phyloP scores from a whole-genome alignment of 495 filamentous ascomycete species.

The Talaromyces ruber region DNA sequence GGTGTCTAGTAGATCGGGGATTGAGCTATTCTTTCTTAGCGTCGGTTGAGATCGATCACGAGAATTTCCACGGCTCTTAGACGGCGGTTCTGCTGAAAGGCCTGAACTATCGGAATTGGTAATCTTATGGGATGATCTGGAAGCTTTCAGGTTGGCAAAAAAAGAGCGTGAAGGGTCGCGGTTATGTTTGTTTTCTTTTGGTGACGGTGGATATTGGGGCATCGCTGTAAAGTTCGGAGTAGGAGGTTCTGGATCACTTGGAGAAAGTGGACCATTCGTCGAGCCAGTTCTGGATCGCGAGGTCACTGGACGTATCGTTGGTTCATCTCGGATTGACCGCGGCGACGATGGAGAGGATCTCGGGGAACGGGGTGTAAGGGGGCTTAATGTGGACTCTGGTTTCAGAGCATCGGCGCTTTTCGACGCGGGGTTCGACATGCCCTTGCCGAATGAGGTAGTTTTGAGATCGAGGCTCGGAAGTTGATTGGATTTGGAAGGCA shows the following conservation, averaged over 20 bases:
- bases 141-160: conserved; percentile 48
- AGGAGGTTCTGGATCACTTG: conserved; percentile 19
- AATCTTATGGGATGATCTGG: conserved; percentile 41
- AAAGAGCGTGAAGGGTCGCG: conserved; percentile 48
- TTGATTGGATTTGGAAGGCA: conserved; percentile 33
- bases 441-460: conserved; percentile 22
- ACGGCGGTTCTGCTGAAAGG: conserved; percentile 24
- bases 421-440: not conserved
- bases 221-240: conserved; percentile 46
- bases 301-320: conserved; percentile 37
- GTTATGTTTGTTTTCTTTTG: conserved; percentile 39
- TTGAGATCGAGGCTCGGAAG: conserved; percentile 38
- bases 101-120: conserved; percentile 33
- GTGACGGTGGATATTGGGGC: conserved; percentile 44
- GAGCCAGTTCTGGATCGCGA: conserved; percentile 25
- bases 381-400: conserved; percentile 16
- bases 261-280: conserved; percentile 20
- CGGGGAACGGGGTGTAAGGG: conserved; percentile 35
- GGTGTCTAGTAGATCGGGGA: conserved; percentile 28
- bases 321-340: conserved; percentile 24
- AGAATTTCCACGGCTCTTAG: conserved; percentile 36
- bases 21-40: conserved; percentile 23
- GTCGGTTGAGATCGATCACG: conserved; percentile 20
- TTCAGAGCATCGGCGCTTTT: conserved; percentile 4
- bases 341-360: conserved; percentile 35